Evolutionary conservation across 345 rosid species (phyloP).

Genomic region (Clausena lansium): DNA sequence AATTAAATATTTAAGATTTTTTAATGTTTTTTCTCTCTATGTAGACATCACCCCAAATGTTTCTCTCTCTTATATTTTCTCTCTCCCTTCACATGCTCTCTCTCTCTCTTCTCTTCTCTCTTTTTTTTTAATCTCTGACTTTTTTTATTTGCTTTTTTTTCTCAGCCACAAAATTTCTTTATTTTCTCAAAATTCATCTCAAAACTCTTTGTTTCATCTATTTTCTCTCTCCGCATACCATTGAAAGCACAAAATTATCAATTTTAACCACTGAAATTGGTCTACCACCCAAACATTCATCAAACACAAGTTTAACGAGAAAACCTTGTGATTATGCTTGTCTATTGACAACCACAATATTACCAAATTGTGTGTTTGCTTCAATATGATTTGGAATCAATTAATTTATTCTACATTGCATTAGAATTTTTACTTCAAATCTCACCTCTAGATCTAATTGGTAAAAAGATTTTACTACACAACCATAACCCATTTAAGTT

Average conservation of each 20-base stretch:
- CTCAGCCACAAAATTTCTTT: too few relatives aligned
- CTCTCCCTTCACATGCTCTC: too few relatives aligned
- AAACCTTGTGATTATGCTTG: conserved; percentile 7
- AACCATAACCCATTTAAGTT: background rate
- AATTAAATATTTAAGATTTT: too few relatives aligned
- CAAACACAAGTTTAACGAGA: conserved; percentile 9
- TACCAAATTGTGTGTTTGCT: background rate
- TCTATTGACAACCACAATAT: conserved; percentile 10
- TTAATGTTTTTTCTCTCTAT: too few relatives aligned
- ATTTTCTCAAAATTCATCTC: too few relatives aligned
- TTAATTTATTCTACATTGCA: background rate
- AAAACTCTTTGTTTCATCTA: too few relatives aligned
- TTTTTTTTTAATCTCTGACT: too few relatives aligned
- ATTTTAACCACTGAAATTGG: background rate
- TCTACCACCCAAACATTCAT: conserved; percentile 15
- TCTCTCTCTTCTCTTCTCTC: too few relatives aligned
- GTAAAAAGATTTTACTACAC: background rate
- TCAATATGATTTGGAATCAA: conserved; percentile 15
- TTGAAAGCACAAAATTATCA: background rate
- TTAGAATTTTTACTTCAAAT: background rate
- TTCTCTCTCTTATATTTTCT: too few relatives aligned
- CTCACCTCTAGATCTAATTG: background rate
- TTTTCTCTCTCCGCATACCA: too few relatives aligned
- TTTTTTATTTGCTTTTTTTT: too few relatives aligned
- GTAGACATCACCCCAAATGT: too few relatives aligned